Evolutionary conservation across 306 rosid species (phyloP).

Genomic region (Quercus alba): DNA sequence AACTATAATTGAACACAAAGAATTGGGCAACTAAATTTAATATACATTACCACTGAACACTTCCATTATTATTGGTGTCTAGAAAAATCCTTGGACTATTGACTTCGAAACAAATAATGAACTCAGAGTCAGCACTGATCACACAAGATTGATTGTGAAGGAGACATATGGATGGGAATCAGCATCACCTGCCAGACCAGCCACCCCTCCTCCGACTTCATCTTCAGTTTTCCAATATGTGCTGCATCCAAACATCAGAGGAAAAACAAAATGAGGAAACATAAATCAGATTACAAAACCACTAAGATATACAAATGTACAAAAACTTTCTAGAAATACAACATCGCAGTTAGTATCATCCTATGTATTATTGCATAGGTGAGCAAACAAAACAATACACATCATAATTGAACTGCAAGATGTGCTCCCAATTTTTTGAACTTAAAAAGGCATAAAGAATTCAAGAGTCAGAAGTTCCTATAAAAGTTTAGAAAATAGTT

Average conservation of each 20-base stretch:
- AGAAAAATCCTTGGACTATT: constrained; percentile 26
- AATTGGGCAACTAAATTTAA: constrained; percentile 31
- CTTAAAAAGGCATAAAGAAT: too few species aligned
- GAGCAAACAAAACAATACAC: too few species aligned
- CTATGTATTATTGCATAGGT: too few species aligned
- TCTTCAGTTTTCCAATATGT: constrained; percentile 82
- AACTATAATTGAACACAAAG: constrained; percentile 38
- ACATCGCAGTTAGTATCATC: not conserved
- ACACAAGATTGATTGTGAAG: constrained; percentile 71
- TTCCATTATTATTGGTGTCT: constrained; percentile 48
- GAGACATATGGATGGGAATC: constrained; percentile 86
- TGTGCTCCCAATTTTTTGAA: too few species aligned
- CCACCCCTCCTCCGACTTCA: constrained; percentile 74
- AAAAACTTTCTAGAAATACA: not conserved
- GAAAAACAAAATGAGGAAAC: constrained; percentile 1
- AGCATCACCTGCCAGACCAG: constrained; percentile 74
- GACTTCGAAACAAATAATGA: constrained; percentile 19
- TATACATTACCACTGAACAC: constrained; percentile 52
- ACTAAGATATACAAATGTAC: not conserved
- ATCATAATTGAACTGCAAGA: too few species aligned
- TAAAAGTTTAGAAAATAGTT: too few species aligned
- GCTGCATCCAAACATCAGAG: constrained; percentile 42
- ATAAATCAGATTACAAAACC: not conserved
- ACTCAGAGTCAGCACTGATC: constrained; percentile 20
- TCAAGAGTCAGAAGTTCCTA: too few species aligned